Evolutionary conservation across 768 basidiomycete species (phyloP).

Genomic region (Clitopilus hobsonii): DNA sequence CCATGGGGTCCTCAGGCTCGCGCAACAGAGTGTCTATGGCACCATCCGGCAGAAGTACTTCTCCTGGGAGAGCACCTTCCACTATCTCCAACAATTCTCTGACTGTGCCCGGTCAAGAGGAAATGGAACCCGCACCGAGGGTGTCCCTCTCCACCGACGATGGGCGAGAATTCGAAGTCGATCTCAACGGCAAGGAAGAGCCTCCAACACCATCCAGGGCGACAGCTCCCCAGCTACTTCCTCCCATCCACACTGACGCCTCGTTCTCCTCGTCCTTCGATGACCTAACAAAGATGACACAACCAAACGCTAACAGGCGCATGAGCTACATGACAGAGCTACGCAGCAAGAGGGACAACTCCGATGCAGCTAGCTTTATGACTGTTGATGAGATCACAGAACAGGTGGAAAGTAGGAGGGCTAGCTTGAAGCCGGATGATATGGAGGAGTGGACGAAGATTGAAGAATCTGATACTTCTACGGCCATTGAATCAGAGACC

Average conservation of each 20-base stretch:
- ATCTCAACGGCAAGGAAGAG: slow-evolving; percentile 36
- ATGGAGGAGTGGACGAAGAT: slow-evolving; percentile 76
- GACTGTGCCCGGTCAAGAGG: slow-evolving; percentile 30
- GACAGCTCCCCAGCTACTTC: slow-evolving; percentile 56
- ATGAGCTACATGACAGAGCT: slow-evolving; percentile 81
- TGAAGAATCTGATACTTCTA: slow-evolving; percentile 42
- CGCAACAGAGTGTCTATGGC: slow-evolving; percentile 35
- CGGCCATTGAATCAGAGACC: slow-evolving; percentile 31
- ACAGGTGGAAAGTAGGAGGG: slow-evolving; percentile 75
- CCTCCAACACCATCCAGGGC: slow-evolving; percentile 13
- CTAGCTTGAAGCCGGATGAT: slow-evolving; percentile 42
- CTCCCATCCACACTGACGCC: slow-evolving; percentile 73
- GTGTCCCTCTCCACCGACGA: slow-evolving; percentile 76
- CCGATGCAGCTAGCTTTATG: slow-evolving; percentile 86
- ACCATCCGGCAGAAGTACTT: slow-evolving; percentile 34
- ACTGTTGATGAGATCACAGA: slow-evolving; percentile 99
- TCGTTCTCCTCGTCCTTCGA: slow-evolving; percentile 79
- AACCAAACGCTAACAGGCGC: slow-evolving; percentile 51
- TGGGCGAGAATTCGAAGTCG: slow-evolving; percentile 60
- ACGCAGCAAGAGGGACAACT: slow-evolving; percentile 75
- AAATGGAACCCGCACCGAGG: slow-evolving; percentile 41
- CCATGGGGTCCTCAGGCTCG: slow-evolving; percentile 36
- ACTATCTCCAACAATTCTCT: slow-evolving; percentile 13
- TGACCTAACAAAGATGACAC: slow-evolving; percentile 25
- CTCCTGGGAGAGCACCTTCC: slow-evolving; percentile 32